Evolutionary conservation across 2,329 filamentous ascomycete genomes (phyloP).

Genomic region (Alternaria arbusti): DNA sequence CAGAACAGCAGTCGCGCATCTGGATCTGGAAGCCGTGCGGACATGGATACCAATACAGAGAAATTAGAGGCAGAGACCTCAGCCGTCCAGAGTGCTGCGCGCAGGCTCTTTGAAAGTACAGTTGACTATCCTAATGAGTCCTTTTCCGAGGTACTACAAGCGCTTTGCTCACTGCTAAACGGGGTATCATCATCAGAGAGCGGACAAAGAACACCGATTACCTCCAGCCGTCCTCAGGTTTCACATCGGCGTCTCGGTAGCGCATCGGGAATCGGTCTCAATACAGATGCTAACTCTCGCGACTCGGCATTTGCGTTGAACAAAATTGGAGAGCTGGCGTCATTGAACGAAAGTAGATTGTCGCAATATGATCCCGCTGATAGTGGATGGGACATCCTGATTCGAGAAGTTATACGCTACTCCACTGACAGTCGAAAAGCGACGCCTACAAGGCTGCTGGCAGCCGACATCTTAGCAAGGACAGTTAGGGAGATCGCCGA

Average conservation of each 20-base stretch:
- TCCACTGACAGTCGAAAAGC: slow-evolving; percentile 49
- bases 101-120: slow-evolving; percentile 88
- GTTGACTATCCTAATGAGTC: slow-evolving; percentile 84
- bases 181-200: slow-evolving; percentile 28
- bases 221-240: slow-evolving; percentile 32
- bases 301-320: slow-evolving; percentile 58
- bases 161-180: slow-evolving; percentile 74
- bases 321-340: slow-evolving; percentile 55
- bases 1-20: slow-evolving; percentile 26
- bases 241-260: slow-evolving; percentile 52
- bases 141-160: slow-evolving; percentile 77
- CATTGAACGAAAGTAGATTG: slow-evolving; percentile 64
- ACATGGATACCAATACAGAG: slow-evolving; percentile 36
- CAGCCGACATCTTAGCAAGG: slow-evolving; percentile 58
- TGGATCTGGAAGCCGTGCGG: slow-evolving; percentile 22
- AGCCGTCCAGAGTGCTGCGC: slow-evolving; percentile 86
- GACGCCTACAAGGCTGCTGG: slow-evolving; percentile 54
- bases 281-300: slow-evolving; percentile 48
- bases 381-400: slow-evolving; percentile 79
- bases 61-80: slow-evolving; percentile 76
- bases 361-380: slow-evolving; percentile 68
- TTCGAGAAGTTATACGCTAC: slow-evolving; percentile 60
- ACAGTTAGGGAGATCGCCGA: slow-evolving; percentile 56
- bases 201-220: slow-evolving; percentile 30
- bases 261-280: slow-evolving; percentile 51